phyloP scores from a whole-genome alignment of 345 rosid genomes.

The Euphorbia peplus region DNA sequence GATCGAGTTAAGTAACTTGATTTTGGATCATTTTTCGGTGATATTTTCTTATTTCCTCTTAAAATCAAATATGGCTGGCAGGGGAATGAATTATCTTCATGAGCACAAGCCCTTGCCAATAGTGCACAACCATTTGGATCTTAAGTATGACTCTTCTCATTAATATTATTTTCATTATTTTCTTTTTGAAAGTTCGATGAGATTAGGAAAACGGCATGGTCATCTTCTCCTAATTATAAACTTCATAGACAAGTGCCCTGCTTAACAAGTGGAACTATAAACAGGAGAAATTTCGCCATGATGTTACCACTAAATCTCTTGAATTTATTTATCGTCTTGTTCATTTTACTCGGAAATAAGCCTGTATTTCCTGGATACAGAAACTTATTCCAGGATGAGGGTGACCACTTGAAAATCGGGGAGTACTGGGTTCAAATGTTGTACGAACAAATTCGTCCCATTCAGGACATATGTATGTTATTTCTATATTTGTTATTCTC shows the following conservation, averaged over 20 bases:
- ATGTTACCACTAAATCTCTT: background rate
- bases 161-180: background rate
- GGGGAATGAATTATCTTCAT: conserved; percentile 70
- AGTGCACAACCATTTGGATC: conserved; percentile 56
- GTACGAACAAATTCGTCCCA: conserved; percentile 43
- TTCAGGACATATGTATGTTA: conserved; percentile 37
- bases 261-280: background rate
- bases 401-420: conserved; percentile 56
- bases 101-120: conserved; percentile 56
- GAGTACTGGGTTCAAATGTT: conserved; percentile 64
- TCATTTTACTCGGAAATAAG: background rate
- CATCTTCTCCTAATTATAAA: background rate
- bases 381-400: conserved; percentile 56
- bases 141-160: conserved; percentile 24
- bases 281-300: background rate
- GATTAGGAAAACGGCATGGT: background rate
- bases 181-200: background rate
- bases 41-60: background rate
- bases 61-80: conserved; percentile 19
- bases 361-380: conserved; percentile 17
- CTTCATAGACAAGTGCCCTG: background rate
- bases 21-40: background rate
- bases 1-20: too few species aligned
- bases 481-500: background rate
- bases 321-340: background rate